Conservation (phyloP, 345 rosid species). For the Geranium brycei region DNA sequence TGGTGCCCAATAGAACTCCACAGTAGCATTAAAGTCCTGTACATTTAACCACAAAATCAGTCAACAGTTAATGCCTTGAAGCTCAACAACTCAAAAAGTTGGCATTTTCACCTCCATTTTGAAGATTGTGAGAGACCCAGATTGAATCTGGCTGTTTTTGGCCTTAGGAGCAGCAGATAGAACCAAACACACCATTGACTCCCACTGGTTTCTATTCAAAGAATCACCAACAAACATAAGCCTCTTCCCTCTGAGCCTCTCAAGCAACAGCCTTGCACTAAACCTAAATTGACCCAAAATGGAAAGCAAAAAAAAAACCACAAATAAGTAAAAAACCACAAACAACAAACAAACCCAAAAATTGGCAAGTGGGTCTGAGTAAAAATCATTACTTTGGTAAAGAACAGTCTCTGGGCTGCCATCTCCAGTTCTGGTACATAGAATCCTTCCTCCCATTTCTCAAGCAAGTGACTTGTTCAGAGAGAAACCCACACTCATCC, state of each 20-base stretch:
- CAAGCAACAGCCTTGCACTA: constrained; percentile 49
- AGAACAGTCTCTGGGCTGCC: constrained; percentile 86
- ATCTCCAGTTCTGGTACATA: constrained; percentile 79
- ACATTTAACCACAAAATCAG: no score
- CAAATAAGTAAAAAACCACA: no score
- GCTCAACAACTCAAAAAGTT: no score
- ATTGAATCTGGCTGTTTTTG: constrained; percentile 30
- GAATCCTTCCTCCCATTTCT: constrained; percentile 89
- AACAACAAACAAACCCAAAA: no score
- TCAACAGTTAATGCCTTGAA: no score
- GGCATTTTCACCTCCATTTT: constrained; percentile 43
- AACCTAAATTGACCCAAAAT: constrained; percentile 29
- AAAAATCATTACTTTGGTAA: constrained; percentile 43
- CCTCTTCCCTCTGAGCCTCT: constrained; percentile 85
- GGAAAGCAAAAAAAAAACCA: no score
- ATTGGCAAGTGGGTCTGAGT: background rate
- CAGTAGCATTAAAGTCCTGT: constrained; percentile 23
- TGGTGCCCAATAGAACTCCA: constrained; percentile 32
- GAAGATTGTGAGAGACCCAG: constrained; percentile 56
- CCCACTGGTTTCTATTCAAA: constrained; percentile 93
- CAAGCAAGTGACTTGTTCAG: constrained; percentile 77
- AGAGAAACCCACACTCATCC: constrained; percentile 65
- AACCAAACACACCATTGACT: constrained; percentile 89
- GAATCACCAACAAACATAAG: constrained; percentile 97
- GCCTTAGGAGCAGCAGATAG: constrained; percentile 61